Percentiles rank a stretch among this genome's conserved stretches.
Conservation (phyloP, 1,284 basidiomycete species). For the Trichosporon inkin region DNA sequence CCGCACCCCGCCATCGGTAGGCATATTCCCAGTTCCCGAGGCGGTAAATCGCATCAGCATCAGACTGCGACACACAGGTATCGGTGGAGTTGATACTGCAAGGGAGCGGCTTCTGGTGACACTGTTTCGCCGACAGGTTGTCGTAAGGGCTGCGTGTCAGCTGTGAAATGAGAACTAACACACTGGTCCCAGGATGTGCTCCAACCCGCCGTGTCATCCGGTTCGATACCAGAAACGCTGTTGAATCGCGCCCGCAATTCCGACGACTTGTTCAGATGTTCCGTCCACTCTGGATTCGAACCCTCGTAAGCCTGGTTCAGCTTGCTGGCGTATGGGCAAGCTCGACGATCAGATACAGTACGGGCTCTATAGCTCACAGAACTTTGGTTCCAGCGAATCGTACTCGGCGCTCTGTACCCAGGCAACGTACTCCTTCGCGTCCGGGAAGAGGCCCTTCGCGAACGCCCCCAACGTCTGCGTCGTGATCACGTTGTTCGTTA, state of each 20-base stretch:
- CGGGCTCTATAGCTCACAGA: slow-evolving; percentile 17
- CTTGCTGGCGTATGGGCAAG: slow-evolving; percentile 22
- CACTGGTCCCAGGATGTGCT: slow-evolving; percentile 38
- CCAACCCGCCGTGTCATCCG: slow-evolving; percentile 35
- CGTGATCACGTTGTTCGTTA: slow-evolving; percentile 44
- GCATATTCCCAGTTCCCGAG: slow-evolving; percentile 42
- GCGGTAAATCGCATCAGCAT: slow-evolving; percentile 38
- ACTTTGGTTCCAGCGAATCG: slow-evolving; percentile 39
- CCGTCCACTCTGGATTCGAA: slow-evolving; percentile 26
- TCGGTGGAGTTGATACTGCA: slow-evolving; percentile 33
- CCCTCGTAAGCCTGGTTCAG: slow-evolving; percentile 19
- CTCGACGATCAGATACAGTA: slow-evolving; percentile 11
- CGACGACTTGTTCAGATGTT: slow-evolving; percentile 27
- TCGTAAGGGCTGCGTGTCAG: slow-evolving; percentile 32
- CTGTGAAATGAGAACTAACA: slow-evolving; percentile 8
- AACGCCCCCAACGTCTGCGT: slow-evolving; percentile 37
- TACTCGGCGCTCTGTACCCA: slow-evolving; percentile 26
- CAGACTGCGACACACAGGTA: slow-evolving; percentile 30
- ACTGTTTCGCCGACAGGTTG: slow-evolving; percentile 43
- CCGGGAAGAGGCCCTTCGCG: slow-evolving; percentile 32
- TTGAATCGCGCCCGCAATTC: slow-evolving; percentile 30
- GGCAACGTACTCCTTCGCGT: slow-evolving; percentile 28
- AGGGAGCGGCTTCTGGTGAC: slow-evolving; percentile 35
- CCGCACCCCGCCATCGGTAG: slow-evolving; percentile 32
- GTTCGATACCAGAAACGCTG: slow-evolving; percentile 31